phyloP scores from a whole-genome alignment of 73 alveolate genomes.

The Tetrahymena elliotti region DNA sequence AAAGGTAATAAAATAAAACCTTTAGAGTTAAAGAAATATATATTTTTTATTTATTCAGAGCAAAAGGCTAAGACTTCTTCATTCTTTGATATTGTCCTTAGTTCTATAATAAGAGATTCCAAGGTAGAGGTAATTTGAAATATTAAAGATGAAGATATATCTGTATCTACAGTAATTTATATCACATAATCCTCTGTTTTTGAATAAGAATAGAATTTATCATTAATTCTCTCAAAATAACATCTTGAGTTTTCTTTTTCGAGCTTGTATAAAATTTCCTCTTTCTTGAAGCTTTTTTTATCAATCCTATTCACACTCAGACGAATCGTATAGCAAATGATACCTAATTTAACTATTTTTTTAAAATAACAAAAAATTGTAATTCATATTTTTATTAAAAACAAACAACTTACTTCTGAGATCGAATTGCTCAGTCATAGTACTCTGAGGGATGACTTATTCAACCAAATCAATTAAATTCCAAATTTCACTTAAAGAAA shows the following conservation, averaged over 20 bases:
- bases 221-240: not conserved
- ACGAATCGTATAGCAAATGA: not conserved
- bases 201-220: not conserved
- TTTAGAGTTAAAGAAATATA: not conserved
- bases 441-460: not conserved
- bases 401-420: not conserved
- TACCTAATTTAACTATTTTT: not conserved
- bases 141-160: not conserved
- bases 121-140: not conserved
- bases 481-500: not conserved
- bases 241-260: not conserved
- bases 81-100: not conserved
- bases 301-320: not conserved
- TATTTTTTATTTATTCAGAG: not conserved
- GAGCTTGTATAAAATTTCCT: not conserved
- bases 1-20: not conserved
- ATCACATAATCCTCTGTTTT: not conserved
- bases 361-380: not conserved
- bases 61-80: not conserved
- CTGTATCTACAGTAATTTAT: not conserved
- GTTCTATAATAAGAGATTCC: not conserved
- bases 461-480: not conserved
- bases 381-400: not conserved
- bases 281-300: not conserved
- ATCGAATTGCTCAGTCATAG: not conserved